phyloP scores from a whole-genome alignment of 352 stramenopile species.

The Stephanocyclus meneghinianus region DNA sequence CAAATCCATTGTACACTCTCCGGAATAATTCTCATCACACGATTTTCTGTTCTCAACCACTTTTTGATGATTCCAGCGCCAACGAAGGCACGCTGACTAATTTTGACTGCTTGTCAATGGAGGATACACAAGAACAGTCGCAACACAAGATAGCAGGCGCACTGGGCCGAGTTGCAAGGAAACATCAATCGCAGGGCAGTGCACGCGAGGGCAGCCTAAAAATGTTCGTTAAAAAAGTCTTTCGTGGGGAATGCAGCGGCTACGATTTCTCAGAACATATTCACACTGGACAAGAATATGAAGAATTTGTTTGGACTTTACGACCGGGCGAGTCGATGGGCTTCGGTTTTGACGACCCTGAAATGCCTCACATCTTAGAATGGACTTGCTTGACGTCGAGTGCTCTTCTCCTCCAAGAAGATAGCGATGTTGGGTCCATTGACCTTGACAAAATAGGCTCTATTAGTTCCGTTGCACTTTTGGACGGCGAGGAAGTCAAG shows the following conservation, averaged over 20 bases:
- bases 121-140: not conserved
- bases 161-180: not conserved
- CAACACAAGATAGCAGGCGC: not conserved
- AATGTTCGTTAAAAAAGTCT: not conserved
- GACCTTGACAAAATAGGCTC: slow-evolving; percentile 77
- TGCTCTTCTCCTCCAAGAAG: slow-evolving; percentile 20
- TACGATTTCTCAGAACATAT: not conserved
- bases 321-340: slow-evolving; percentile 51
- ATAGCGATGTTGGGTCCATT: slow-evolving; percentile 31
- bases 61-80: slow-evolving; percentile 5
- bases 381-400: slow-evolving; percentile 62
- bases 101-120: slow-evolving; percentile 5
- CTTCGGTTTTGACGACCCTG: slow-evolving; percentile 80
- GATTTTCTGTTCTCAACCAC: slow-evolving; percentile 73
- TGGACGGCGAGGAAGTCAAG: slow-evolving; percentile 49
- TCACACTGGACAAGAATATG: slow-evolving; percentile 3
- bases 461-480: slow-evolving; percentile 52
- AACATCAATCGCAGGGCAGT: not conserved
- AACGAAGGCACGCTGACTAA: not conserved
- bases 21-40: slow-evolving; percentile 65
- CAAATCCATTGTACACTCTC: slow-evolving; percentile 74
- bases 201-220: slow-evolving; percentile 2
- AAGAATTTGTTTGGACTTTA: slow-evolving; percentile 78
- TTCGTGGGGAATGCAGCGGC: not conserved
- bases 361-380: slow-evolving; percentile 73